Evolutionary conservation across 2,329 filamentous ascomycete genomes (phyloP), one percentile per base, ranked within the genome.

Genomic region (Dendrostoma leiphaemia): DNA sequence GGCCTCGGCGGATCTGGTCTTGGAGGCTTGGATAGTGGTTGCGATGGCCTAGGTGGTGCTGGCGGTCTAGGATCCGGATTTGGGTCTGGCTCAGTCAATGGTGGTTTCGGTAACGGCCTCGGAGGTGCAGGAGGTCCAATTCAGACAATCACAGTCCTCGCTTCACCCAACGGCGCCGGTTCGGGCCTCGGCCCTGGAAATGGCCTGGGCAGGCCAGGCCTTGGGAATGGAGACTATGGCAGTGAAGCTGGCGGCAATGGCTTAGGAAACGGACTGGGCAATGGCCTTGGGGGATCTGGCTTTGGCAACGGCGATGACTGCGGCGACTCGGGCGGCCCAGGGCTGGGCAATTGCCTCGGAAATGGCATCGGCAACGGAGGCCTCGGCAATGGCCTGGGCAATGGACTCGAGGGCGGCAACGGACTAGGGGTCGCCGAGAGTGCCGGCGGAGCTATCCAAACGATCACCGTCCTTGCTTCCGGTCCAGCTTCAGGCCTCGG

Each of bases 101-200:
- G 19, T 37, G 48, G 29, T 15, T 34, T 45, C 32, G 46, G 54
- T 13, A 21, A 41, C 29, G 51, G 47, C 7, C 47, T 43, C 21
- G 49, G 46, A 23, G 47, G 37, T 2, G 48, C 51, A n/a, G 46
- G 24, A 3, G 45, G 51, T 3, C 46, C 46, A 38, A 48, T 29
- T 29, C 54, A n/a, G 38, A 58, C 54, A 45, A 34, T 56, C 45
- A 56, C 54, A 3, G 45, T 53, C 17, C 38, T 53, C 13, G 50
- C 45, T 24, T 35, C 49, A n/a, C 43, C 43, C 0, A 40, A 34
- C 35, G 49, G 56, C n/a, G n/a, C n/a, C n/a, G 56, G 43, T 10
- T 32, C 51, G 15, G 54, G 50, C 24, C 31, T 37, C 46, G 28
- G 43, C 19, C 13, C 26, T 28, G 50, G 54, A 35, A 51, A 47